A percentile compares a stretch with the other conserved stretches of the same genome.
These are phyloP conservation scores for Intubia oerlemansii DNA, from an alignment of 2,329 filamentous ascomycete genomes.

Conservation along the genomic window DNA sequence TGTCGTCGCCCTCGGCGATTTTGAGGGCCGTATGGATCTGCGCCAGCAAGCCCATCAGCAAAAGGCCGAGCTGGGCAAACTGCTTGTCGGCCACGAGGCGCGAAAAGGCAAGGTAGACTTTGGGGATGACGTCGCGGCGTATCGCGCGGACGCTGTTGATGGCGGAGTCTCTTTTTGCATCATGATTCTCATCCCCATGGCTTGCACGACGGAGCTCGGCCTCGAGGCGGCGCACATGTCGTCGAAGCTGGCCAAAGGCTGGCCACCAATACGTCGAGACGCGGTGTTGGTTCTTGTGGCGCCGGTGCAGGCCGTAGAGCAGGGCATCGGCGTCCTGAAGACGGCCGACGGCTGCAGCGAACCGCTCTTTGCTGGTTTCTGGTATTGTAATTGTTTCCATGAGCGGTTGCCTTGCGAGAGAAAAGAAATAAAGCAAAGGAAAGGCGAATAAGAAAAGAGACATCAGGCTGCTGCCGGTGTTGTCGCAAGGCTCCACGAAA, in stretches of 20 bases:
- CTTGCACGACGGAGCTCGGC: slow-evolving; percentile 13
- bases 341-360: slow-evolving; percentile 7
- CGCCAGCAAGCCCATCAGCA: slow-evolving; percentile 43
- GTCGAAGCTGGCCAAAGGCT: slow-evolving; percentile 49
- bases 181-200: too few relatives aligned
- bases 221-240: slow-evolving; percentile 35
- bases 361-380: too few relatives aligned
- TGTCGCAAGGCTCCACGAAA: too few relatives aligned
- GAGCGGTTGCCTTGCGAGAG: too few relatives aligned
- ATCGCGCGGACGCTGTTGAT: slow-evolving; percentile 1
- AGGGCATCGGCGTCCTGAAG: slow-evolving; percentile 25
- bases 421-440: too few relatives aligned
- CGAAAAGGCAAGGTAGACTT: slow-evolving; percentile 36
- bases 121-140: slow-evolving; percentile 15
- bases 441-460: too few relatives aligned
- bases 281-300: slow-evolving; percentile 83
- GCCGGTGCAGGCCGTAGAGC: slow-evolving; percentile 54
- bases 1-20: background rate
- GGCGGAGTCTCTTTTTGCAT: too few relatives aligned
- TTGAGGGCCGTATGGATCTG: slow-evolving; percentile 30
- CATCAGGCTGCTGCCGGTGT: too few relatives aligned
- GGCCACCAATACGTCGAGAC: slow-evolving; percentile 54
- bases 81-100: slow-evolving; percentile 51
- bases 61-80: slow-evolving; percentile 48
- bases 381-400: too few relatives aligned